Evolutionary conservation across 2,329 filamentous ascomycete genomes (phyloP), one percentile per base, ranked within the genome.

Genomic region (Fusarium nanum): DNA sequence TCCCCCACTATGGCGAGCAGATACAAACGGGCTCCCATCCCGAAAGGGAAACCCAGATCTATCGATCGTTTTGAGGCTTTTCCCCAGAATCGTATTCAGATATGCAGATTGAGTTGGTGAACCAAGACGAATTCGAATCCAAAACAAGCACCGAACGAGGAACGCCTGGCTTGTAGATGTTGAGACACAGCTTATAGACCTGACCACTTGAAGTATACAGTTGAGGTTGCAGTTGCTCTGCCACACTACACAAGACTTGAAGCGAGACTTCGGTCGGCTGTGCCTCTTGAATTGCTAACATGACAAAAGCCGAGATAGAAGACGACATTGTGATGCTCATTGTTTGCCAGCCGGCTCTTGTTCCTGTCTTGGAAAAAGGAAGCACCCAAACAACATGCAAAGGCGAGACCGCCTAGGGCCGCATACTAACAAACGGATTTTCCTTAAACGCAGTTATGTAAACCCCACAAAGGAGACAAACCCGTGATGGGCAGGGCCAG

Each of bases 401-500:
- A 56, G 42, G 49, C 49, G 53, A 71, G 60, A 40, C 16, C 42
- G 41, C n/a, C 42, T 50, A 22, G 32, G 41, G 42, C 22, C 44
- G 45, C 28, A 37, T 28, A 37, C 44, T 23, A 42, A 57, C 71
- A 71, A 73, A 69, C 71, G 50, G 57, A 46, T 48, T 40, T 67
- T 23, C 47, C 54, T 64, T 45, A 41, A 44, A 23, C 34, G 68
- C 23, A 13, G 46, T 56, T 44, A 20, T 34, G 53, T 27, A 46
- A 47, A 52, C 47, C 25, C 60, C 53, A 46, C 56, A 44, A 45
- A 59, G 52, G 34, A 62, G 20, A 63, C 62, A 73, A 72, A 65
- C 60, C 57, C 56, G 28, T 53, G 50, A 47, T 52, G 46, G 63
- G 65, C 71, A 64, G 71, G 61, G 60, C 60, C 67, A 73, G 60